These are phyloP conservation scores for Cladophialophora bantiana DNA, from an alignment of 2,329 filamentous ascomycete species.

Conservation along the genomic window DNA sequence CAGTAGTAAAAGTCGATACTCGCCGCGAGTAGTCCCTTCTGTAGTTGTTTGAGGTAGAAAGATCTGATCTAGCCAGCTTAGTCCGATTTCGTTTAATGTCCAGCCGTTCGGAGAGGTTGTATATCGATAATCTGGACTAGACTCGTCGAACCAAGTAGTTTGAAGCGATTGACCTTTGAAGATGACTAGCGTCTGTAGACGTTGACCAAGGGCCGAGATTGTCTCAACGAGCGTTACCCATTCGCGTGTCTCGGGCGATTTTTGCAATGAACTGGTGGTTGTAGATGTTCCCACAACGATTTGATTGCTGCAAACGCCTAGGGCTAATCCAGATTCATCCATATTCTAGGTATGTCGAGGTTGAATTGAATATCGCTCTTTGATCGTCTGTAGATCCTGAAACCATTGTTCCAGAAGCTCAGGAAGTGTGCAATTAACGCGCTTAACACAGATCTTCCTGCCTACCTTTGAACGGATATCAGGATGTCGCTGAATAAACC, in stretches of 20 bases:
- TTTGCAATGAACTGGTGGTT: slow-evolving; percentile 19
- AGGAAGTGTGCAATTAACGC: slow-evolving; percentile 35
- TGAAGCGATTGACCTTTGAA: slow-evolving; percentile 39
- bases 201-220: slow-evolving; percentile 31
- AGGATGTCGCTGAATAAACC: too few species aligned
- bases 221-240: slow-evolving; percentile 38
- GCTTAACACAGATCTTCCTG: slow-evolving; percentile 33
- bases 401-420: slow-evolving; percentile 20
- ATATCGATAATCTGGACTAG: too few species aligned
- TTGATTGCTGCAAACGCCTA: too few species aligned
- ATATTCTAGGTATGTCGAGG: slow-evolving; percentile 38
- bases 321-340: slow-evolving; percentile 31
- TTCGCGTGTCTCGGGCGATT: slow-evolving; percentile 27
- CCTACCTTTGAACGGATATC: too few species aligned
- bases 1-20: too few species aligned
- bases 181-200: slow-evolving; percentile 38
- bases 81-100: too few species aligned
- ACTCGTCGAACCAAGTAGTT: too few species aligned
- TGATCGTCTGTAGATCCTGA: not conserved
- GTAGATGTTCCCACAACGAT: slow-evolving; percentile 21
- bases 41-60: too few species aligned
- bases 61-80: too few species aligned
- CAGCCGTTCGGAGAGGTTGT: too few species aligned
- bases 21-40: too few species aligned
- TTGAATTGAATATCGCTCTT: slow-evolving; percentile 27